Evolutionary conservation across 2,329 filamentous ascomycete species (phyloP).

Genomic region (Colletotrichum cordylinicola): DNA sequence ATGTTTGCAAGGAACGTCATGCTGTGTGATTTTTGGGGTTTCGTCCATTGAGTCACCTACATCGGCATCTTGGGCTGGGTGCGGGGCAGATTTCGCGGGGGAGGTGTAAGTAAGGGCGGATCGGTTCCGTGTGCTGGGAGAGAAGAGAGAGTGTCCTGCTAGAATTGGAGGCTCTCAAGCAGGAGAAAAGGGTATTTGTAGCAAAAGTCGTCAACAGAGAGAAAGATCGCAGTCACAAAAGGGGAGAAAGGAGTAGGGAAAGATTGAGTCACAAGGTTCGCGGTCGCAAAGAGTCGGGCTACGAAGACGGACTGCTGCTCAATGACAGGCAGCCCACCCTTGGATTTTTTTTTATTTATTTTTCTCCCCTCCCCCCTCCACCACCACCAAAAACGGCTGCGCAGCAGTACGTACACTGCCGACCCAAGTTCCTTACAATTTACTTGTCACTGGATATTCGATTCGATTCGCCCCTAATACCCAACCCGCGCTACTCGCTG

Average conservation of each 20-base stretch:
- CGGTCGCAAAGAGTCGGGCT: constrained; percentile 1
- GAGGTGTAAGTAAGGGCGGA: not conserved
- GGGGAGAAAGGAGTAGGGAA: not conserved
- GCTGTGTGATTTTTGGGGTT: not conserved
- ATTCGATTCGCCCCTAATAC: not conserved
- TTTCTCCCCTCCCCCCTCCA: not conserved
- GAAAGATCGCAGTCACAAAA: not conserved
- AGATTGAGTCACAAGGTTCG: constrained; percentile 15
- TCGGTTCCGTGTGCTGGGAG: not conserved
- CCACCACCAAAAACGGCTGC: not conserved
- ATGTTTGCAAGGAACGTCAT: not conserved
- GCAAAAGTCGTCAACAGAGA: not conserved
- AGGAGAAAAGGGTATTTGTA: not conserved
- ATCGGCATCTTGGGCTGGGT: constrained; percentile 23
- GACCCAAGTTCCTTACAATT: not conserved
- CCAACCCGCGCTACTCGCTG: not conserved
- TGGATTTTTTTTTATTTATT: not conserved
- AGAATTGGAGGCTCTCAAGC: not conserved
- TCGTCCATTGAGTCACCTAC: constrained; percentile 11
- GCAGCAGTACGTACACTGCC: not conserved
- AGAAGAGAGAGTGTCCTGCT: not conserved
- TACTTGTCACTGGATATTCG: not conserved
- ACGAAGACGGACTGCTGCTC: not conserved
- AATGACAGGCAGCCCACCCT: not conserved
- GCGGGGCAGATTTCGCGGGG: not conserved